Evolutionary conservation across 768 basidiomycete species (phyloP).

Genomic region (Mycena alexandri): DNA sequence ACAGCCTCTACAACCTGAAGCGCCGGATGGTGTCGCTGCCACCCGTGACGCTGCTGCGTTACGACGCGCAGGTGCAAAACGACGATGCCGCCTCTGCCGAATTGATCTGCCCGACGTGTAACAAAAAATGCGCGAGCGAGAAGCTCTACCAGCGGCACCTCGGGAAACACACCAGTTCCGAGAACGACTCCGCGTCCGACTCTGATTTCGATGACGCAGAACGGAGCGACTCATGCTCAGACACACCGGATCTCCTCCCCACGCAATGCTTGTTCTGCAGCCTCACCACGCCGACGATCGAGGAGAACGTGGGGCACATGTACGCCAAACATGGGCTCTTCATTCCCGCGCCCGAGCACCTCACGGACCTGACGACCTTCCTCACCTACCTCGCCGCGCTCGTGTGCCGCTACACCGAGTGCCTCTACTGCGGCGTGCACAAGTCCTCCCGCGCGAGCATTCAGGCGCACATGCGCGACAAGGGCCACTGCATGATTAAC

Average conservation of each 20-base stretch:
- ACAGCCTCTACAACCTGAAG: slow-evolving; percentile 6
- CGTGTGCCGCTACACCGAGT: slow-evolving; percentile 13
- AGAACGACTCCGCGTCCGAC: neutral
- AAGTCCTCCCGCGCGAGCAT: slow-evolving; percentile 6
- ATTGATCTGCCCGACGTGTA: slow-evolving; percentile 11
- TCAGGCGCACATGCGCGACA: slow-evolving; percentile 13
- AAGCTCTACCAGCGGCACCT: slow-evolving; percentile 6
- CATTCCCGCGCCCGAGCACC: slow-evolving; percentile 4
- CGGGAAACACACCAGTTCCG: slow-evolving; percentile 2
- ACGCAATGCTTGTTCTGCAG: slow-evolving; percentile 7
- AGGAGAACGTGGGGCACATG: slow-evolving; percentile 11
- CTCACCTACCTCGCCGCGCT: slow-evolving; percentile 13
- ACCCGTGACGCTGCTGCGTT: neutral
- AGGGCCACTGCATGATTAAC: slow-evolving; percentile 13
- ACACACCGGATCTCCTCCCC: slow-evolving; percentile 6
- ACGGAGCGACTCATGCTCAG: neutral
- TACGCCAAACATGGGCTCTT: slow-evolving; percentile 3
- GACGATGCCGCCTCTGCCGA: neutral
- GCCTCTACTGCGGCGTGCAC: slow-evolving; percentile 9
- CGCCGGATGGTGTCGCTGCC: slow-evolving; percentile 8
- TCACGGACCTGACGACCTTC: slow-evolving; percentile 6
- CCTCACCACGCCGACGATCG: neutral
- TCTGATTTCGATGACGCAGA: neutral
- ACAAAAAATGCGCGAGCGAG: slow-evolving; percentile 8
- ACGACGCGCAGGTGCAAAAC: slow-evolving; percentile 2